Base-by-base conservation (phyloP, 805 yeast species). In the Kuraishia floccosa region DNA sequence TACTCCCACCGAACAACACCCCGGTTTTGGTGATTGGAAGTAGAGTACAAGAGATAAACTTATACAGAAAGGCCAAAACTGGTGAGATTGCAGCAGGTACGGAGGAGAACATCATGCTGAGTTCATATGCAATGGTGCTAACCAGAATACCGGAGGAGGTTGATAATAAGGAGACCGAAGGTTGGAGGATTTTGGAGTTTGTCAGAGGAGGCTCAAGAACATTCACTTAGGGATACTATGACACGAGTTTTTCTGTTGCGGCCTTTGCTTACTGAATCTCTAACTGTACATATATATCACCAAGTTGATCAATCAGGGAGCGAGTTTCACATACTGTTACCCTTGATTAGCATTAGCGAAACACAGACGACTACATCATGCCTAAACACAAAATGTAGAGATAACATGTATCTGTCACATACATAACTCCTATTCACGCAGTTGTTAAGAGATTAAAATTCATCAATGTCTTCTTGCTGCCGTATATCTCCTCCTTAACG, bases 51-150 rank as follows among this genome's bases (percentile, higher is more conserved):
- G 99, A 91, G 52, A 76, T 93, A 37, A 89, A 83, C 49, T 61
- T 85, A 39, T 91, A 76, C 65, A 79, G 86, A 63, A 84, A 82
- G 53, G 73, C 76, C 39, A 87, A 87, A 63, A 81, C 96, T 20
- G 94, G 94, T 31, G 94, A 89, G 56, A 68, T 91, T 33, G 93
- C 87, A 33, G 98, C 97, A 6, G 99, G 98, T 46, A 75, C 86
- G 20, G 95, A 86, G 50, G 94, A 87, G 46, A 86, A 86, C 56
- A 84, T 91, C 43, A 75, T 84, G 54, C 70, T 84, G 68, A 77
- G 93, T 45, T 78, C 94, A n/a, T 91, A 91, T 52, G 97, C 94
- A 25, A 74, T 91, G 86, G 98, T 89, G 15, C 63, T 91, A 44
- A 86, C 98, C 13, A 75, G 98, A 56, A 64, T 83, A 31, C 86